A percentile compares a stretch with the other conserved stretches of the same genome.
Conservation (phyloP, 306 rosid species). For the Myrica gale region DNA sequence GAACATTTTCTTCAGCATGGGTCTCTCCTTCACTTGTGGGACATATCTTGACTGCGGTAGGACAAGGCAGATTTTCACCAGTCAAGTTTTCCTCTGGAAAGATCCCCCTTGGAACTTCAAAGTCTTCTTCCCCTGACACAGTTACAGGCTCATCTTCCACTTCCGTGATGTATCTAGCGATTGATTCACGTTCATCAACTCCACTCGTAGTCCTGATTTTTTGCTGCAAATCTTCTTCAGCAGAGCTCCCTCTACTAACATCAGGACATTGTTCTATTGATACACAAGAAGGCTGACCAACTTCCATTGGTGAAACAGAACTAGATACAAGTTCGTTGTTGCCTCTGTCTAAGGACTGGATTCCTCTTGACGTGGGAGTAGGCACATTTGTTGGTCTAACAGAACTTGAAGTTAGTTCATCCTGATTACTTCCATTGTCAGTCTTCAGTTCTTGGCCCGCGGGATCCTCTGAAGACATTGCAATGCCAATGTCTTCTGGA, state of each 20-base stretch:
- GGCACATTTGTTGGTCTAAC: not conserved
- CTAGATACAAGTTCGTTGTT: constrained; percentile 15
- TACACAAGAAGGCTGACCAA: constrained; percentile 27
- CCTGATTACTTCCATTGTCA: constrained; percentile 19
- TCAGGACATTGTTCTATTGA: constrained; percentile 38
- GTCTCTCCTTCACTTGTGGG: constrained; percentile 39
- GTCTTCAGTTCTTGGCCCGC: constrained; percentile 23
- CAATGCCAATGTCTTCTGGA: constrained; percentile 13
- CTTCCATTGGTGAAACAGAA: constrained; percentile 26
- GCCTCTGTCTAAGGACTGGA: constrained; percentile 12
- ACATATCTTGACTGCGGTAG: constrained; percentile 36
- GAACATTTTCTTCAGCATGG: constrained; percentile 9
- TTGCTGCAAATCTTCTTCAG: constrained; percentile 27
- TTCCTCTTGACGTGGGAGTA: constrained; percentile 21
- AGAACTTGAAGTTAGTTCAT: constrained; percentile 12
- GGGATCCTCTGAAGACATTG: constrained; percentile 6
- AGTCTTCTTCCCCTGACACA: constrained; percentile 20
- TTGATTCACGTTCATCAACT: constrained; percentile 34
- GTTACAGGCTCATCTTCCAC: constrained; percentile 29
- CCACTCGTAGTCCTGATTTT: constrained; percentile 29
- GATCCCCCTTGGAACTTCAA: constrained; percentile 37
- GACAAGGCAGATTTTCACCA: constrained; percentile 34
- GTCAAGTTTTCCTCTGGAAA: constrained; percentile 29
- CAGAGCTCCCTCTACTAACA: constrained; percentile 32
- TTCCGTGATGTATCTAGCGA: constrained; percentile 27